Conservation (phyloP, 2,329 filamentous ascomycete genomes). For the Teratosphaeriaceae sp. region DNA sequence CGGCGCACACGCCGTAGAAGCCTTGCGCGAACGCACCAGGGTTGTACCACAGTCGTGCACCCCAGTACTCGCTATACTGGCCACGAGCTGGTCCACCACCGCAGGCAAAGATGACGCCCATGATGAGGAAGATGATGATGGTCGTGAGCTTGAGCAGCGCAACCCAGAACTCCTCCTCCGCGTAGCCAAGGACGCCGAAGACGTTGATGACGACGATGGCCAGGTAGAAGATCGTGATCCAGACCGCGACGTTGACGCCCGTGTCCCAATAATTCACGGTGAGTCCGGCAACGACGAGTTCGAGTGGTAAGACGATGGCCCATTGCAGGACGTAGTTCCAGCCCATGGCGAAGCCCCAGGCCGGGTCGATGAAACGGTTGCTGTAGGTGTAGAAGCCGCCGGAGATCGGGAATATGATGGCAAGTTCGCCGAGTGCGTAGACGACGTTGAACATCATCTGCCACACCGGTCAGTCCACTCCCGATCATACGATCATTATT, state of each 20-base stretch:
- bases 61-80: conserved; percentile 61
- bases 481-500: conserved; percentile 30
- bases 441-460: conserved; percentile 31
- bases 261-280: conserved; percentile 21
- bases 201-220: conserved; percentile 45
- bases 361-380: conserved; percentile 12
- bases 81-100: conserved; percentile 60
- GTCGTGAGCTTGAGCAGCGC: conserved; percentile 10
- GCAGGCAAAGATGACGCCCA: conserved; percentile 79
- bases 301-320: conserved; percentile 19
- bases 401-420: neutral
- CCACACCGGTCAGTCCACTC: conserved; percentile 45
- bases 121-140: conserved; percentile 83
- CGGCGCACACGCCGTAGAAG: conserved; percentile 72
- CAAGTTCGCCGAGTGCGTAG: neutral
- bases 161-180: conserved; percentile 34
- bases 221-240: conserved; percentile 73
- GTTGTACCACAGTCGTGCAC: conserved; percentile 61
- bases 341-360: conserved; percentile 33
- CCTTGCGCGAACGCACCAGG: conserved; percentile 67
- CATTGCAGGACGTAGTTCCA: conserved; percentile 15
- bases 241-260: conserved; percentile 59
- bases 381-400: neutral
- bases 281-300: conserved; percentile 20
- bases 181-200: conserved; percentile 61